Evolutionary conservation across 1,284 basidiomycete genomes (phyloP).

Genomic region (Pulchroboletus neoregius): DNA sequence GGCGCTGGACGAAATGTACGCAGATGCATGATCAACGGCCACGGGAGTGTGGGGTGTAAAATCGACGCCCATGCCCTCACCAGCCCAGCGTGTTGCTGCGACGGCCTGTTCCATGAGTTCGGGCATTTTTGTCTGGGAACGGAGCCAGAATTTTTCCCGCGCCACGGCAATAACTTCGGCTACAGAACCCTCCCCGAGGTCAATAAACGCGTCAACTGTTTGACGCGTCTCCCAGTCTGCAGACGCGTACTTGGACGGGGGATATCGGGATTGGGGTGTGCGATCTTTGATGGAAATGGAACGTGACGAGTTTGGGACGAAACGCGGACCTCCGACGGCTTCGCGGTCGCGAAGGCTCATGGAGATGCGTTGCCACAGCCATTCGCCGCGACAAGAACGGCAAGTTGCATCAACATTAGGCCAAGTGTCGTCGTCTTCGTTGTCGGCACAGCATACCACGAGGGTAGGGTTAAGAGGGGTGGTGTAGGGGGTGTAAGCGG

Average conservation of each 20-base stretch:
- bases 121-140: conserved; percentile 56
- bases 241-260: conserved; percentile 33
- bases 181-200: conserved; percentile 67
- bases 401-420: conserved; percentile 63
- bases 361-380: conserved; percentile 54
- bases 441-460: conserved; percentile 54
- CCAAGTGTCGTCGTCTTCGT: conserved; percentile 68
- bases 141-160: conserved; percentile 66
- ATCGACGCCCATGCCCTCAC: conserved; percentile 37
- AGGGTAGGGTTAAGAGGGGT: conserved; percentile 27
- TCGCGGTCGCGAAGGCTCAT: conserved; percentile 48
- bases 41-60: conserved; percentile 24
- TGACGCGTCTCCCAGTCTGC: conserved; percentile 66
- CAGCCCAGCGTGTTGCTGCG: conserved; percentile 52
- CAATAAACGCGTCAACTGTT: conserved; percentile 60
- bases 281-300: conserved; percentile 18
- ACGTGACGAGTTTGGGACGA: conserved; percentile 27
- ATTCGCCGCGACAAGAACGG: conserved; percentile 56
- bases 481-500: conserved; percentile 28
- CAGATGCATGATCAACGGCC: conserved; percentile 5
- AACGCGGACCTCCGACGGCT: conserved; percentile 50
- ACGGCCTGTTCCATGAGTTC: conserved; percentile 65
- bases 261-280: conserved; percentile 20
- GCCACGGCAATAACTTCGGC: conserved; percentile 56
- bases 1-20: conserved; percentile 9